Conservation (phyloP, 768 basidiomycete genomes). For the Suillus ampliporus region DNA sequence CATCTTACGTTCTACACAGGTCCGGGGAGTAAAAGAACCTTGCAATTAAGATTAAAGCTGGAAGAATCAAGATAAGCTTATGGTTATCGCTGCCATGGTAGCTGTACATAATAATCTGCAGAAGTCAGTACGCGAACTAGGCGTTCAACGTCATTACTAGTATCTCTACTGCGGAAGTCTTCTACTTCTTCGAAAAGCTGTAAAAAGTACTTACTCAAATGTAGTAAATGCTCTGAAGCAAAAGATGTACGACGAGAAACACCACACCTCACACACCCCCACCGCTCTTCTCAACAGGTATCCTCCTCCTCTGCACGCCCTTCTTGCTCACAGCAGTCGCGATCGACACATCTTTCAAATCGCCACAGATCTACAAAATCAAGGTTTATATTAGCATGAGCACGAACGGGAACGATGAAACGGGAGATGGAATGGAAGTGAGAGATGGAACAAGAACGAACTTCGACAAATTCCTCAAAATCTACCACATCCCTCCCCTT, state of each 20-base stretch:
- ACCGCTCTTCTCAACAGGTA: conserved; percentile 48
- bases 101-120: too few species aligned
- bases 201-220: neutral
- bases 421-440: neutral
- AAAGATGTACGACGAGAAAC: too few species aligned
- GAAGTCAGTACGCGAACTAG: too few species aligned
- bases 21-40: too few species aligned
- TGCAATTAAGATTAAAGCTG: too few species aligned
- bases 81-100: too few species aligned
- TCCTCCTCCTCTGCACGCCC: conserved; percentile 48
- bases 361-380: conserved; percentile 65
- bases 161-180: neutral
- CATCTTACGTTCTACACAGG: too few species aligned
- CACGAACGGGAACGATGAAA: neutral
- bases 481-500: conserved; percentile 54
- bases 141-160: too few species aligned
- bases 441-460: conserved; percentile 41
- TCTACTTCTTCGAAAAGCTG: neutral
- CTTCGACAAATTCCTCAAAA: conserved; percentile 90
- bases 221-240: neutral
- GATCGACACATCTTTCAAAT: conserved; percentile 69
- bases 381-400: neutral
- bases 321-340: conserved; percentile 39
- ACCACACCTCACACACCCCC: conserved; percentile 30
- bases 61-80: too few species aligned